Base-by-base conservation (phyloP, 176 grass and related monocot genomes). In the Echinochloa phyllopogon region DNA sequence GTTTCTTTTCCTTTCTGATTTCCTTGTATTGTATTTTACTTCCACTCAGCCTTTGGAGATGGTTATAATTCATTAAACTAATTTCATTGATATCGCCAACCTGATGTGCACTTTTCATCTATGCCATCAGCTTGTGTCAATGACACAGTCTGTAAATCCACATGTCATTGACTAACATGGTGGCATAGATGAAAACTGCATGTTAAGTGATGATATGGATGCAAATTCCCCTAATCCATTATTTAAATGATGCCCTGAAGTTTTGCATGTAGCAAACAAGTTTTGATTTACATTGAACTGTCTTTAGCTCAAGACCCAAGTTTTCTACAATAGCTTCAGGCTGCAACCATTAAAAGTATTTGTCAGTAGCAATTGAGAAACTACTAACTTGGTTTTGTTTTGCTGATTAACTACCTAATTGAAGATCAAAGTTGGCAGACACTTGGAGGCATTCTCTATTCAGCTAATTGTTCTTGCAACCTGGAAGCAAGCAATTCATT, bases 401-500 rank as follows among this genome's bases (percentile, higher is more conserved):
- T 83, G 44, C 63, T 76, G 63, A 68, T 76, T 50, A 83, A 83
- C 40, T 27, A 65, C 40, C 48, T 72, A 49, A 85, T 29, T 85
- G 79, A 83, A 89, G 90, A 87, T 88, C 75, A 88, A 92, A 86
- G 78, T 49, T 79, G 88, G 82, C 71, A 89, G 76, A 80, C 85
- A 92, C 24, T 76, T 95, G 68, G 90, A 92, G 80, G 96, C 91
- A 15, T 98, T 98, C 62, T 92, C 96, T 5, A 76, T 95, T 72
- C 96, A 98, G 91, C 75, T 98, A 80, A 77, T 98, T 83, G 70
- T 98, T 86, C 89, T 98, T 79, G 96, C 96, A 8, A 95, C 89
- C 52, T 98, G 96, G 96, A 98, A 92, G 86, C 96, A 98, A 92
- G 96, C 93, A 36, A 88, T 98, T 87, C 78, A 90, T 71, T 80